A percentile compares a stretch with the other conserved stretches of the same genome.
Evolutionary conservation across 225 moss, liverwort and hornwort genomes (phyloP).

Genomic region (Lunularia cruciata): DNA sequence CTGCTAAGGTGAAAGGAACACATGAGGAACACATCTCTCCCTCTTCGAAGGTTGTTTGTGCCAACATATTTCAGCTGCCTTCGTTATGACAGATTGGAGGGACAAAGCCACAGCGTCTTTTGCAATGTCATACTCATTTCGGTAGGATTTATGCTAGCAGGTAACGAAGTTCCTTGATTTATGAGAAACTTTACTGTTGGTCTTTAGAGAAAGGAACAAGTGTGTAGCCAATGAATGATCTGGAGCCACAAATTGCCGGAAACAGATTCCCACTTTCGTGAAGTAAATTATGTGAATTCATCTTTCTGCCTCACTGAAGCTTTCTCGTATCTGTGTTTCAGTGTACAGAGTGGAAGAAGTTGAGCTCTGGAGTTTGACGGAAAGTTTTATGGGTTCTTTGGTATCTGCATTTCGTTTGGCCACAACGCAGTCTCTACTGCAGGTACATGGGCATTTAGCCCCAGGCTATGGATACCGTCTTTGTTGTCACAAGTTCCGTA

Average conservation of each 20-base stretch:
- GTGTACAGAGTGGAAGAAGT: conserved; percentile 28
- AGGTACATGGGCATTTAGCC: conserved; percentile 28
- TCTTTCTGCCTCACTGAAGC: background rate
- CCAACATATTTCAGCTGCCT: too few relatives aligned
- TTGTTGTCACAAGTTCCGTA: too few relatives aligned
- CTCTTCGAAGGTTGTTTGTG: too few relatives aligned
- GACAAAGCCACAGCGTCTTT: conserved; percentile 25
- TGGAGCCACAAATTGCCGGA: too few relatives aligned
- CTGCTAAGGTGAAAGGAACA: too few relatives aligned
- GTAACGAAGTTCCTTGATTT: conserved; percentile 14
- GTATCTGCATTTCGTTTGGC: conserved; percentile 42
- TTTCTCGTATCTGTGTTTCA: background rate
- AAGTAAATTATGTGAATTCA: background rate
- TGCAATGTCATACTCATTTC: conserved; percentile 31
- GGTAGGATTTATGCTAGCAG: conserved; percentile 42
- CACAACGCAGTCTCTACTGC: conserved; percentile 34
- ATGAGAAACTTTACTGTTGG: too few relatives aligned
- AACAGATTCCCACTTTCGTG: too few relatives aligned
- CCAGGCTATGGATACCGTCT: too few relatives aligned
- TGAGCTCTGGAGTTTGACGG: conserved; percentile 26
- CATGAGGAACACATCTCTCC: too few relatives aligned
- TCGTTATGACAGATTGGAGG: conserved; percentile 34
- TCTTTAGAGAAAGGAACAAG: too few relatives aligned
- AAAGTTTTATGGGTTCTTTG: conserved; percentile 27
- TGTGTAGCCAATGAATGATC: too few relatives aligned